These are phyloP conservation scores for Penicillium sp. DNA, from an alignment of 2,329 filamentous ascomycete species.

Conservation along the genomic window DNA sequence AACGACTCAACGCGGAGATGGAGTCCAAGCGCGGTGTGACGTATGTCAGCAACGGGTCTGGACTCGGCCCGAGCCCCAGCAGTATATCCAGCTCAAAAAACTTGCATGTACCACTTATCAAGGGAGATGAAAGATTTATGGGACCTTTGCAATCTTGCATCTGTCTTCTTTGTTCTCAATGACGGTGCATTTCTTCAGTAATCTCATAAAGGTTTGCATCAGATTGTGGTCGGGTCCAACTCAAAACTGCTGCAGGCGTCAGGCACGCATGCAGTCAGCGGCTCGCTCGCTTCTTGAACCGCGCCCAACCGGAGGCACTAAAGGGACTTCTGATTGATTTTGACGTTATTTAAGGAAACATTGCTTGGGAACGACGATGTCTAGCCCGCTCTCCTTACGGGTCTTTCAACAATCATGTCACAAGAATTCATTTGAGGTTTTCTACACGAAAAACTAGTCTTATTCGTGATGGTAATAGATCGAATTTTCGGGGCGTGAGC, in stretches of 20 bases:
- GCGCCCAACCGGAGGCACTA: neutral
- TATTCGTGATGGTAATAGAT: too few species aligned
- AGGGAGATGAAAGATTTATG: neutral
- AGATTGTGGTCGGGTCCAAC: neutral
- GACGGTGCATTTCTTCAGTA: neutral
- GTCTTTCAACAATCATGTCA: too few species aligned
- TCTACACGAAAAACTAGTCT: too few species aligned
- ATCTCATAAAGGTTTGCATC: neutral
- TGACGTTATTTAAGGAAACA: too few species aligned
- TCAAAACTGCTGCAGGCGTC: neutral
- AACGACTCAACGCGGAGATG: constrained; percentile 17
- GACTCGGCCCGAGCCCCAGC: constrained; percentile 1
- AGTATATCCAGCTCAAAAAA: neutral
- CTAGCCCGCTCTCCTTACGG: too few species aligned
- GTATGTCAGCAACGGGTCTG: constrained; percentile 21
- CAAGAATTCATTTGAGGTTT: too few species aligned
- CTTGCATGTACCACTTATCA: neutral
- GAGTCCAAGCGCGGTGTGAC: constrained; percentile 25
- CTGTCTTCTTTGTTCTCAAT: neutral
- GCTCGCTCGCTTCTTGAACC: neutral
- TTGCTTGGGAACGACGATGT: too few species aligned
- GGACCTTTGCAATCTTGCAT: neutral
- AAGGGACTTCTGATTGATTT: neutral
- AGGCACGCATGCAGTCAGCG: constrained; percentile 5
- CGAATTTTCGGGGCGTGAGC: too few species aligned